Base-by-base conservation (phyloP, 495 filamentous ascomycete species). In the Annulohypoxylon maeteangense region DNA sequence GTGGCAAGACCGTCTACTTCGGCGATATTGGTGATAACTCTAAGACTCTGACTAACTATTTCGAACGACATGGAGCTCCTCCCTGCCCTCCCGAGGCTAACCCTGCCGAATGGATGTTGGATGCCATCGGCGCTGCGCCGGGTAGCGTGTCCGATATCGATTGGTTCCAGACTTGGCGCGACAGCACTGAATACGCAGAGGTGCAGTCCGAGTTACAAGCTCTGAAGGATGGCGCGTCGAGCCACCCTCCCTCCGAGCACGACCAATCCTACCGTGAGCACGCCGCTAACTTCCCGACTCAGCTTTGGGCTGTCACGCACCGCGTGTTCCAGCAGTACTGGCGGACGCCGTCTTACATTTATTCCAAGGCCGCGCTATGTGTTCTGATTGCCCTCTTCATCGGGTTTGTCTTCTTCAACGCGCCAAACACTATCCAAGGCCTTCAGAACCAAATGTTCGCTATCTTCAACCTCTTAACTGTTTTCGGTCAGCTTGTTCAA, bases 61-160 rank as follows among this genome's bases (percentile, higher is more conserved):
- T 97, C 70, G 91, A 95, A 79, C 83, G 84, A 51, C 91, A 94
- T 74, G 91, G 94, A 50, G 92, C 91, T 3, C 81, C 84, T 18
- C 83, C 88, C 44, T 97, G 93, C 78, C 91, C 91, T 2, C 68
- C 75, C 2, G 89, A 91, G 14, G 91, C 92, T n/a, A 98, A 92
- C 80, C 93, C 93, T 27, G 95, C 95, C 18, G 95, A 98, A 80
- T 97, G 92, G 92, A 97, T 98, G 92, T 84, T 98, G 36, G 93
- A 97, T 75, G 90, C 93, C 53, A 97, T 95, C 74, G 95, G 94
- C 67, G 93, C 93, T 25, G 94, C 94, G 1, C 94, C 94, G n/a
- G 93, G 92, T 23, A 90, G 88, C 18, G 76, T 84, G 61, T 89
- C 88, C 18, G 86, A 92, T 34, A 87, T 91, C 61, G 93, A 98